Evolutionary conservation across 2,329 filamentous ascomycete species (phyloP), one percentile per base, ranked within the genome.

Genomic region (Tolypocladium tropicale): DNA sequence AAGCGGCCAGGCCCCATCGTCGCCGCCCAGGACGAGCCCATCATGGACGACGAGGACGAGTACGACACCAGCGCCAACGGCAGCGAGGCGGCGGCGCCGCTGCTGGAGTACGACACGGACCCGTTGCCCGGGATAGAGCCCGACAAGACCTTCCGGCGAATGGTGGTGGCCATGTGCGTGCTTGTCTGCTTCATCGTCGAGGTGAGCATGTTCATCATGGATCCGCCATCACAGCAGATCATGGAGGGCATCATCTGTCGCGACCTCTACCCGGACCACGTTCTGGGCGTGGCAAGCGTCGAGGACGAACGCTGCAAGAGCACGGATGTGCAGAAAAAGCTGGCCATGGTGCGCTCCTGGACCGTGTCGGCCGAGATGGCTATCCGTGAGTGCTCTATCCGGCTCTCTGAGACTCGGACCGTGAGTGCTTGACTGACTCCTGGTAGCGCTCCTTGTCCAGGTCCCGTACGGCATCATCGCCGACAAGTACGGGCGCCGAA

Each of bases 171-270:
- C 16, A 67, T 73, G 62, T 68, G 67, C 56, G 59, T 73, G 48
- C 18, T 76, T 2, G 68, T 73, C 28, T 60, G 80, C 43, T 68
- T 79, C 53, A 59, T 79, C 46, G 59, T 76, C 53, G 74, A 76
- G 52, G 67, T 77, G 14, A 74, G 72, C 57, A 62, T 72, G 12
- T 68, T 62, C 56, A 64, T 68, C 55, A 70, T 65, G 59, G 71
- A 55, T 23, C 71, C 78, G 4, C 77, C 80, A 0, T 63, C 68
- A 49, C 77, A 74, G 53, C 75, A 77, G 54, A 72, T 83, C 53
- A 73, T 78, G 60, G 81, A 84, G 63, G 71, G 74, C 53, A 74
- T 82, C 50, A 74, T 81, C 49, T 84, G 81, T 64, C 75, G 76
- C 28, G 62, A 71, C 18, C 72, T 76, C 58, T 78, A 76, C 59